Evolutionary conservation across 495 filamentous ascomycete species (phyloP).

Genomic region (Penicillium herquei): DNA sequence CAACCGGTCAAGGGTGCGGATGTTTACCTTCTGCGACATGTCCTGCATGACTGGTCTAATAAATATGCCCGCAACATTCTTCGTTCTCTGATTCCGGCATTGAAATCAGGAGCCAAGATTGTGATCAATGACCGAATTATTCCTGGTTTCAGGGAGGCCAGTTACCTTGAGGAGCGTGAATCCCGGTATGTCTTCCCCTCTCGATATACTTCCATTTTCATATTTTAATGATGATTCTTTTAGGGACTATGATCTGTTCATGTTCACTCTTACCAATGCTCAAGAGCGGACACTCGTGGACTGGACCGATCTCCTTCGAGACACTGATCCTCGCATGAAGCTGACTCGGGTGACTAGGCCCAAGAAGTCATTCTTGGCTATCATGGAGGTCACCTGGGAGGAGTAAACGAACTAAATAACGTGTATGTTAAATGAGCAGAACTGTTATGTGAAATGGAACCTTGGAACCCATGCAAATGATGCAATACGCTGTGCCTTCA

Average conservation of each 20-base stretch:
- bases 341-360: constrained; percentile 13
- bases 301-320: constrained; percentile 29
- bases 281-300: constrained; percentile 30
- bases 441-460: too few relatives aligned
- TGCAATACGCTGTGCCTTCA: too few relatives aligned
- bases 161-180: constrained; percentile 18
- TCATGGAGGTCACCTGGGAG: constrained; percentile 23
- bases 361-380: constrained; percentile 15
- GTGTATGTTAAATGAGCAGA: too few relatives aligned
- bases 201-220: not conserved
- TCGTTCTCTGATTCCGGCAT: constrained; percentile 49
- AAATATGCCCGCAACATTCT: constrained; percentile 57
- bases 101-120: constrained; percentile 52
- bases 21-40: constrained; percentile 58
- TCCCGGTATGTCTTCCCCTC: constrained; percentile 1
- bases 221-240: not conserved
- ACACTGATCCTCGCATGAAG: constrained; percentile 27
- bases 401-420: not conserved
- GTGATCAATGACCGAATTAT: constrained; percentile 46
- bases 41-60: constrained; percentile 59
- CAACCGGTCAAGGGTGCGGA: constrained; percentile 20
- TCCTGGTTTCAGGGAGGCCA: constrained; percentile 19
- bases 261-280: constrained; percentile 34
- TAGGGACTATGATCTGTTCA: constrained; percentile 36
- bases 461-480: too few relatives aligned